phyloP scores from a whole-genome alignment of 129 eudicot species.

The Helianthus tuberosus region DNA sequence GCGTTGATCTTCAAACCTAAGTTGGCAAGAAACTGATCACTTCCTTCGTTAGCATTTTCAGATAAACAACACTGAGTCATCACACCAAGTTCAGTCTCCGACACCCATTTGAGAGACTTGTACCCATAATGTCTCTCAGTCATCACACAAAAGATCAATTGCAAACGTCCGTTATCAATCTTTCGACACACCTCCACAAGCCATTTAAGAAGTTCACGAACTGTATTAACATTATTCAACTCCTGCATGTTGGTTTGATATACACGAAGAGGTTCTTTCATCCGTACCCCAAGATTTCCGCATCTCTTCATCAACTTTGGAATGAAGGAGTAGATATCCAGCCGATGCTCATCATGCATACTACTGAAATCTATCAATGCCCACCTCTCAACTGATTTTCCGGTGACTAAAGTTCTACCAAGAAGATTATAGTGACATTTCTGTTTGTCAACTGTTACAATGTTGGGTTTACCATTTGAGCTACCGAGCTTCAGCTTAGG shows the following conservation, averaged over 20 bases:
- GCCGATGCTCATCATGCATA: background rate
- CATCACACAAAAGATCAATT: conserved; percentile 64
- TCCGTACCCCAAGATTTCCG: conserved; percentile 43
- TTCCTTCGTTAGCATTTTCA: conserved; percentile 34
- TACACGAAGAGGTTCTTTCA: conserved; percentile 41
- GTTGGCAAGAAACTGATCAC: conserved; percentile 60
- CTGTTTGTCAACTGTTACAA: conserved; percentile 40
- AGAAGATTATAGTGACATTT: conserved; percentile 76
- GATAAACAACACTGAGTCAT: conserved; percentile 68
- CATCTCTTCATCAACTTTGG: conserved; percentile 36
- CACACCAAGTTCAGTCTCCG: conserved; percentile 66
- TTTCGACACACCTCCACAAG: conserved; percentile 23
- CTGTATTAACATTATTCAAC: conserved; percentile 14
- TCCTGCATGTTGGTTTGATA: conserved; percentile 24
- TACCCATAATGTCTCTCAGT: conserved; percentile 64
- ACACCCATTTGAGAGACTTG: conserved; percentile 53
- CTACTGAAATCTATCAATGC: conserved; percentile 12
- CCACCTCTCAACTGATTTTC: conserved; percentile 54
- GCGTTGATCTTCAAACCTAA: conserved; percentile 72
- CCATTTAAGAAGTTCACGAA: conserved; percentile 26
- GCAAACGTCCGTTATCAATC: background rate
- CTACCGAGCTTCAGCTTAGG: conserved; percentile 59
- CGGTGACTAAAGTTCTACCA: conserved; percentile 48
- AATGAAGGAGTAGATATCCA: conserved; percentile 1
- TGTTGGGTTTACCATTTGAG: conserved; percentile 19